These are phyloP conservation scores for Mycena pura DNA, from an alignment of 768 basidiomycete genomes.

Conservation along the genomic window DNA sequence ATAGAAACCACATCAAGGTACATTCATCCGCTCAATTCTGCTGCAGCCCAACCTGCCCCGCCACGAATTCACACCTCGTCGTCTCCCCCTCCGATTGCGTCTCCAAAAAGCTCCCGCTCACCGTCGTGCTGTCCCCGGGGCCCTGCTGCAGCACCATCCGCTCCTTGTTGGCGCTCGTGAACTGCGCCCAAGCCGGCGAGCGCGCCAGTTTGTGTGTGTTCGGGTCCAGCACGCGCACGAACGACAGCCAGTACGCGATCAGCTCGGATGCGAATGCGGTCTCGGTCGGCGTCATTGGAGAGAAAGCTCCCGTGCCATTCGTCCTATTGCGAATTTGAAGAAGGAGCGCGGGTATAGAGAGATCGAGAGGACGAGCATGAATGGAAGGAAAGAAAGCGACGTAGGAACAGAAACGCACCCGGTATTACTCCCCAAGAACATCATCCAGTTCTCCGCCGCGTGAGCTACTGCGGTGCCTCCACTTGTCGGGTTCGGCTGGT, in stretches of 20 bases:
- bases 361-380: too few species aligned
- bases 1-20: too few species aligned
- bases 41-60: slow-evolving; percentile 38
- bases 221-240: slow-evolving; percentile 62
- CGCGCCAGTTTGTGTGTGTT: slow-evolving; percentile 59
- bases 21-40: too few species aligned
- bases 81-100: slow-evolving; percentile 43
- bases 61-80: slow-evolving; percentile 45
- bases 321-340: slow-evolving; percentile 32
- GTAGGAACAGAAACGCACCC: slow-evolving; percentile 46
- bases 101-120: slow-evolving; percentile 52
- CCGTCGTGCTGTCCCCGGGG: slow-evolving; percentile 30
- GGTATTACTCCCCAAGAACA: slow-evolving; percentile 66
- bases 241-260: slow-evolving; percentile 72
- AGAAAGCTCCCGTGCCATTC: slow-evolving; percentile 62
- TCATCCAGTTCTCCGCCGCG: slow-evolving; percentile 72
- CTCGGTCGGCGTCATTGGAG: slow-evolving; percentile 51
- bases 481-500: slow-evolving; percentile 56
- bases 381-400: background rate
- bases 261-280: slow-evolving; percentile 62
- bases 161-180: slow-evolving; percentile 34
- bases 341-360: background rate
- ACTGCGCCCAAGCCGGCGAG: slow-evolving; percentile 58
- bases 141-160: slow-evolving; percentile 56
- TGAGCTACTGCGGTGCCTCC: slow-evolving; percentile 47